Base-by-base conservation (phyloP, 1,284 basidiomycete species). In the Boletus holoroseus region DNA sequence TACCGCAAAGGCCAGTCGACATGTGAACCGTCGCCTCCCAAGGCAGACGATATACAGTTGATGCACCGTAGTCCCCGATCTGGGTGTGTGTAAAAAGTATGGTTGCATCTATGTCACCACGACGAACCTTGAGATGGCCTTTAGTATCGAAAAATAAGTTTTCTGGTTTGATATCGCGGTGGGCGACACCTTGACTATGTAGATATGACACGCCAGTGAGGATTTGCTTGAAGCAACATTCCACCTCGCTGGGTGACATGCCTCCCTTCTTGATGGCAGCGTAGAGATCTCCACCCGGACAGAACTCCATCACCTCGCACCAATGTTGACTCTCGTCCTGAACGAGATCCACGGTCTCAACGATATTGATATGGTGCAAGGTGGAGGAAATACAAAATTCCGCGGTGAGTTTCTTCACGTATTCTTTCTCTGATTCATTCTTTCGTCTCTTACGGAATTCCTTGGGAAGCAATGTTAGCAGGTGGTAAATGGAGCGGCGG, bases 231-330 rank as follows among this genome's bases (percentile, higher is more conserved):
- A 99, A 98, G 70, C 90, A 94, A 69, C 92, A 96, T 69, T 98
- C 94, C 59, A 97, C 93, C 71, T 96, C 94, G 66, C 82, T 85
- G 16, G 91, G 85, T 15, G 85, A 88, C 93, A 99, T 96, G 58
- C 90, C 84, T 64, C 94, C 95, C 68, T 91, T 92, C 79, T 97
- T 97, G 76, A 98, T 98, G 32, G 94, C 94, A 22, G 93, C 94
- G 66, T 98, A 98, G 31, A 98, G 76, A 71, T 98, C 94, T 5
- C 94, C 94, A 47, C 95, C 95, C 2, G 92, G 91, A 69, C 95
- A 97, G 67, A 94, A 98, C 72, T 99, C 96, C 96, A 99, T 98
- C 54, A 99, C 95, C 71, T 99, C 95, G 68, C 95, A 99, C 95
- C 95, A 99, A 65, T 94, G 88, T 56, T 91, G 85, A 58, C 78